Base-by-base conservation (phyloP, 768 basidiomycete genomes). In the Leccinum subgranulosum region DNA sequence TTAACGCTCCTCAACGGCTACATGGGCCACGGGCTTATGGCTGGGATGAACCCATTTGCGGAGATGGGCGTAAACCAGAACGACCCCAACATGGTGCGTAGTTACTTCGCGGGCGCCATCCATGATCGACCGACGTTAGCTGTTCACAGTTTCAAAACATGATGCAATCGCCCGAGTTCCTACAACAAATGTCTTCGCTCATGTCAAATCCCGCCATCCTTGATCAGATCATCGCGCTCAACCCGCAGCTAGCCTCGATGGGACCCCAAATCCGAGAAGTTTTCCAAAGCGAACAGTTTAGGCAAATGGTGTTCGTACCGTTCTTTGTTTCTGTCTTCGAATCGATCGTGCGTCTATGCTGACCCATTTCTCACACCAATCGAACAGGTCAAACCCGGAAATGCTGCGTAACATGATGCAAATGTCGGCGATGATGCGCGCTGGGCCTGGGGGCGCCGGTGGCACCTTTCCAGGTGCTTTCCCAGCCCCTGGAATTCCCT, bases 151-250 rank as follows among this genome's bases (percentile, higher is more conserved):
- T 95, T 73, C 87, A 93, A 69, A 77, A 77, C 28, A 87, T 98
- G 89, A 82, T 97, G 80, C 85, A 88, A 66, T 87, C 84, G 17
- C 91, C 91, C 2, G 81, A 91, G 60, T 94, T 95, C 64, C 71
- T 94, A 41, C 84, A 90, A 60, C 90, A 94, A 73, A 96, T 99
- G 90, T 84, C 87, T 8, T 69, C 78, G 14, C 81, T 94, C 73
- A 88, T 98, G 84, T 84, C 86, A 7, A 89, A 95, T 65, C 95
- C 96, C 0, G 85, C 84, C n/a, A 77, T 98, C 49, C 74, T 98
- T 52, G 95, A 98, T 56, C 87, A 94, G 71, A 77, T 95, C 64
- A 87, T 96, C 61, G 81, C 86, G 0, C 81, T 82, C 53, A 90
- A 93, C 72, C 94, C 96, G 0, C 85, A 92, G 64, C 76, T 90